A percentile compares a stretch with the other conserved stretches of the same genome.
These are phyloP conservation scores for Leucoagaricus sp. DNA, from an alignment of 1,284 basidiomycete species.

Conservation along the genomic window DNA sequence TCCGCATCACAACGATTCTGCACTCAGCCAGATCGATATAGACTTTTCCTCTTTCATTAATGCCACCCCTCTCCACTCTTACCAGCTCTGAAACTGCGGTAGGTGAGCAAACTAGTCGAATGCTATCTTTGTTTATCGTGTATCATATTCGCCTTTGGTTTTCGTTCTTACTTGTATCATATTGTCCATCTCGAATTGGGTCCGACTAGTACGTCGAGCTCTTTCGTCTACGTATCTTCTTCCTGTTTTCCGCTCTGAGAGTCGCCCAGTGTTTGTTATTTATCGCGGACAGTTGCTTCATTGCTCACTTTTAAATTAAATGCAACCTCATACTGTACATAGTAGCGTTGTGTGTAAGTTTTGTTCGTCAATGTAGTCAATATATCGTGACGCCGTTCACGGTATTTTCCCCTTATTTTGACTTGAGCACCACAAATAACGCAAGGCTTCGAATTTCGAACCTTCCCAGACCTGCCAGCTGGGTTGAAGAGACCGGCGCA, in stretches of 20 bases:
- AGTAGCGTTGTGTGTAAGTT: constrained; percentile 14
- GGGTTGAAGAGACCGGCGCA: too few species aligned
- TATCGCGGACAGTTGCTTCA: background rate
- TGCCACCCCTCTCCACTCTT: constrained; percentile 19
- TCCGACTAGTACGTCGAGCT: background rate
- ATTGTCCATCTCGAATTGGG: background rate
- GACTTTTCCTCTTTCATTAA: constrained; percentile 26
- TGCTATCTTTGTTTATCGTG: constrained; percentile 13
- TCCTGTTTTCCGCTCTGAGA: background rate
- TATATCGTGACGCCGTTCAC: constrained; percentile 10
- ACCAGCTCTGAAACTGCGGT: background rate
- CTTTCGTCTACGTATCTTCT: background rate
- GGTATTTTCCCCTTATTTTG: constrained; percentile 4
- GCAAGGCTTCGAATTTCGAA: background rate
- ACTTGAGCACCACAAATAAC: background rate
- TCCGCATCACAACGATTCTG: constrained; percentile 6
- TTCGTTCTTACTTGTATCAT: constrained; percentile 7
- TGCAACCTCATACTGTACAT: constrained; percentile 11
- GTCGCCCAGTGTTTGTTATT: constrained; percentile 1
- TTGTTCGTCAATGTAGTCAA: constrained; percentile 6
- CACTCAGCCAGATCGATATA: constrained; percentile 18
- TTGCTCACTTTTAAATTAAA: constrained; percentile 4
- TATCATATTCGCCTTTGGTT: constrained; percentile 4
- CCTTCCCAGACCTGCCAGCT: too few species aligned
- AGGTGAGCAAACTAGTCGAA: background rate